Base-by-base conservation (phyloP, 768 basidiomycete genomes). In the Basidioascus undulatus region DNA sequence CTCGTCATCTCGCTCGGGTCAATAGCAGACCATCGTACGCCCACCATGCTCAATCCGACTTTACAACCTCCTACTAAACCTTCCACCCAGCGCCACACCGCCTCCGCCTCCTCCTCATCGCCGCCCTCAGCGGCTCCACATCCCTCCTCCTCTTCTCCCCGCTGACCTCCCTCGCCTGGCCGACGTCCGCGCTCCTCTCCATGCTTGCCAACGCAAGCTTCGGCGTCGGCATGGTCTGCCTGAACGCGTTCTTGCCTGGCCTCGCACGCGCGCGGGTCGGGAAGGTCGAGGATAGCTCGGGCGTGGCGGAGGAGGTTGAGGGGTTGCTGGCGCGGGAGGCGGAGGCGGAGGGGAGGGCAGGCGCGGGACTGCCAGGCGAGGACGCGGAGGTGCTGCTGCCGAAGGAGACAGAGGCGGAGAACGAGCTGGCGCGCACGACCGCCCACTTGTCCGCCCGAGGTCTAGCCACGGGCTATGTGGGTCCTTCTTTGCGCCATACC, bases 1-100 rank as follows among this genome's bases (percentile, higher is more conserved):
- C 81, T 76, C 0, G 84, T 98, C 30, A 84, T 98, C 41, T 86
- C 87, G 5, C 79, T 92, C 66, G 82, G 83, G 6, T 72, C 72
- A 13, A 73, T 89, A 41, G 89, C 87, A 1, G 83, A 96, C 59
- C 71, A 79, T 46, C 73, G 84, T 87, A 49, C 44, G 78, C 64
- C 32, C 32, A n/a, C 16, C 8, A 15, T 32, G 26, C 19, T 38
- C 26, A 15, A 5, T 32, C 15, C 38, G 11, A n/a, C n/a, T 25
- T 30, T 10, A 47, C 27, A 32, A 36, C 28, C 23, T 26, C 13
- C 21, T 20, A 11, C 2, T 16, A 0, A n/a, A 38, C 47, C 12
- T 43, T 28, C 26, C 41, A 62, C 57, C 20, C 63, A 62, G 76
- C 70, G 0, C 58, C 68, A 3, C 71, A 72, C 49, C 72, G 89